Conservation (phyloP, 495 filamentous ascomycete species). For the Echria macrotheca region DNA sequence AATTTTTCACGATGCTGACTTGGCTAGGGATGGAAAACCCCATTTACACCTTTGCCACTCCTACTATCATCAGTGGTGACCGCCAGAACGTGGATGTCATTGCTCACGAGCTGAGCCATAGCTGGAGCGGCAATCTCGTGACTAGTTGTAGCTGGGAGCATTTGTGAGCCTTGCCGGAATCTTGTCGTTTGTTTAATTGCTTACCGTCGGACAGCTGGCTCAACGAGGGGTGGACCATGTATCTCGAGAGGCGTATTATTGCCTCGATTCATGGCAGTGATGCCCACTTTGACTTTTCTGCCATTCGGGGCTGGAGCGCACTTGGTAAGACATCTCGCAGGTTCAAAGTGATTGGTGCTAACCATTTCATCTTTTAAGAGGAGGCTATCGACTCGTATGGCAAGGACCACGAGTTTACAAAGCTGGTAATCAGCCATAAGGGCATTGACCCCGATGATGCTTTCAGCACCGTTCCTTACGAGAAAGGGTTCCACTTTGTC, state of each 20-base stretch:
- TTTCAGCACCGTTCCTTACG: slow-evolving; percentile 81
- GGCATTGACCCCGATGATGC: slow-evolving; percentile 93
- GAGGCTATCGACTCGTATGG: slow-evolving; percentile 76
- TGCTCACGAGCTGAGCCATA: slow-evolving; percentile 87
- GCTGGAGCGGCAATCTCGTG: slow-evolving; percentile 91
- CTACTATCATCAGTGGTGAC: slow-evolving; percentile 86
- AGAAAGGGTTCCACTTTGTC: slow-evolving; percentile 57
- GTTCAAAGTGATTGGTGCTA: background rate
- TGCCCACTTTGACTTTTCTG: slow-evolving; percentile 81
- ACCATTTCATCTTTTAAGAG: slow-evolving; percentile 22
- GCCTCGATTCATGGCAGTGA: slow-evolving; percentile 64
- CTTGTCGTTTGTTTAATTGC: background rate
- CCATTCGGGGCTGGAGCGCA: slow-evolving; percentile 76
- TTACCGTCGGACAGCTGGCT: slow-evolving; percentile 58
- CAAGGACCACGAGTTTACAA: slow-evolving; percentile 83
- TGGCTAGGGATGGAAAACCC: slow-evolving; percentile 85
- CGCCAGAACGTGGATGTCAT: slow-evolving; percentile 94
- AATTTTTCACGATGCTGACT: slow-evolving; percentile 10
- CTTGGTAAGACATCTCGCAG: slow-evolving; percentile 35
- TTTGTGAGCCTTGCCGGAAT: slow-evolving; percentile 45
- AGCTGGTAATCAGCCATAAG: slow-evolving; percentile 77
- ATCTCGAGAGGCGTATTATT: slow-evolving; percentile 77
- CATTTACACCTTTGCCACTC: slow-evolving; percentile 87
- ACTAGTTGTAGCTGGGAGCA: slow-evolving; percentile 92
- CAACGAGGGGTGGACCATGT: slow-evolving; percentile 94